Evolutionary conservation across 345 rosid species (phyloP), one percentile per base, ranked within the genome.

Genomic region (Murraya koenigii): DNA sequence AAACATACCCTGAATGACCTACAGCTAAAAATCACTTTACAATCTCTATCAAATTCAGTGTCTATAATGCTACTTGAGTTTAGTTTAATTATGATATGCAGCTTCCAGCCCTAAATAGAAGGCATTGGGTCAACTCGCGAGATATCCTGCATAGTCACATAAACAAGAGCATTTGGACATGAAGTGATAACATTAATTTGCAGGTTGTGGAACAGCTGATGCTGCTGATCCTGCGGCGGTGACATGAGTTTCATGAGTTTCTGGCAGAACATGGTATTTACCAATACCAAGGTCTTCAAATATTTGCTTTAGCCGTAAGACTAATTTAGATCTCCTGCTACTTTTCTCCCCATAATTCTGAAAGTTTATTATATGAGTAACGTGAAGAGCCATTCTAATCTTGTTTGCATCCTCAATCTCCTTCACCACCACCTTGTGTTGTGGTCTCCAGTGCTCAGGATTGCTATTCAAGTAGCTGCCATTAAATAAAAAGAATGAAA

Each of bases 341-440:
- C 66, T 89, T 82, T 84, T 88, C 60, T 90, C 92, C 28, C 85
- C 88, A 7, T 80, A 81, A 62, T 87, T 89, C 70, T 93, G 95
- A 77, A 90, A 91, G 78, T 91, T 93, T 55, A 89, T 82, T 33
- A 94, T 93, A 86, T 93, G 95, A 73, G 79, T 86, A 7, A 82
- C 79, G 61, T 81, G 89, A 8, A 93, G 82, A 67, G 76, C 92
- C 86, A 93, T 85, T 84, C 87, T 88, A 80, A 93, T 84, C 83
- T 87, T 90, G 84, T 93, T 87, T 85, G 91, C 86, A 78, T 90
- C 67, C 86, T 89, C 93, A 19, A 93, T 91, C 82, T 90, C 92
- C 80, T 86, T 87, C 72, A 91, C 86, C 71, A 86, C 79, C 67
- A 91, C 84, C 8, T 82, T 84, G 78, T 89, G 89, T 25, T 38